A percentile compares a stretch with the other conserved stretches of the same genome.
phyloP scores from a whole-genome alignment of 768 basidiomycete genomes.

The Glaciozyma martinii region DNA sequence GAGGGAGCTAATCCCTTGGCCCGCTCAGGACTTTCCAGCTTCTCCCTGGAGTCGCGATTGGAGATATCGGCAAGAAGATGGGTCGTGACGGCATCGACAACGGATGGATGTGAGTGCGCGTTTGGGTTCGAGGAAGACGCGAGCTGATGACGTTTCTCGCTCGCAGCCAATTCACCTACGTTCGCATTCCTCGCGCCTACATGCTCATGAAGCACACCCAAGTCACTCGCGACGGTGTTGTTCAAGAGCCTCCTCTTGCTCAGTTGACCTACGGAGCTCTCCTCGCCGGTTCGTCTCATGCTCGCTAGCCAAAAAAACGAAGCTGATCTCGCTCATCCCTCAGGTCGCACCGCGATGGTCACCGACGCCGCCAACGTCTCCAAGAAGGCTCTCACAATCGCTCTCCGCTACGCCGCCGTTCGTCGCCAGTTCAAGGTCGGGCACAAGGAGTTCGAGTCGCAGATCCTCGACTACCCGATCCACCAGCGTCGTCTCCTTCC shows the following conservation, averaged over 20 bases:
- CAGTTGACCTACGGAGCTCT: conserved; percentile 45
- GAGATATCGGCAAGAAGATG: conserved; percentile 46
- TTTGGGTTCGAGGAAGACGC: background rate
- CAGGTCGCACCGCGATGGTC: conserved; percentile 36
- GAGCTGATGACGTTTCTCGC: background rate
- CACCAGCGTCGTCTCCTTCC: conserved; percentile 39
- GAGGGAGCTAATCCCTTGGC: background rate
- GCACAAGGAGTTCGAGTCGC: conserved; percentile 42
- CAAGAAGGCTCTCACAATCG: conserved; percentile 45
- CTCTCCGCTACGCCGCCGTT: conserved; percentile 44
- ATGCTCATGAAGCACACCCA: conserved; percentile 47
- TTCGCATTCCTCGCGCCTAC: conserved; percentile 42
- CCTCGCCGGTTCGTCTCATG: conserved; percentile 25
- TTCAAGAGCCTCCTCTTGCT: conserved; percentile 43
- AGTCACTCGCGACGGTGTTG: conserved; percentile 39
- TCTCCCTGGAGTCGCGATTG: conserved; percentile 43
- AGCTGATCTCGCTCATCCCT: too few relatives aligned
- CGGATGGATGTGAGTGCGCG: conserved; percentile 25
- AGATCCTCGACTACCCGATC: conserved; percentile 45
- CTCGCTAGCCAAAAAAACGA: too few relatives aligned
- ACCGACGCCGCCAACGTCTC: conserved; percentile 39
- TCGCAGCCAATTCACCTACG: conserved; percentile 41
- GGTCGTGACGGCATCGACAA: conserved; percentile 44
- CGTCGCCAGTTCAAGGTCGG: conserved; percentile 43
- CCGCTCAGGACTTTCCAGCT: conserved; percentile 39